A percentile compares a stretch with the other conserved stretches of the same genome.
Conservation (phyloP, 1,139 yeast species). For the Hanseniaspora gamundiae region DNA sequence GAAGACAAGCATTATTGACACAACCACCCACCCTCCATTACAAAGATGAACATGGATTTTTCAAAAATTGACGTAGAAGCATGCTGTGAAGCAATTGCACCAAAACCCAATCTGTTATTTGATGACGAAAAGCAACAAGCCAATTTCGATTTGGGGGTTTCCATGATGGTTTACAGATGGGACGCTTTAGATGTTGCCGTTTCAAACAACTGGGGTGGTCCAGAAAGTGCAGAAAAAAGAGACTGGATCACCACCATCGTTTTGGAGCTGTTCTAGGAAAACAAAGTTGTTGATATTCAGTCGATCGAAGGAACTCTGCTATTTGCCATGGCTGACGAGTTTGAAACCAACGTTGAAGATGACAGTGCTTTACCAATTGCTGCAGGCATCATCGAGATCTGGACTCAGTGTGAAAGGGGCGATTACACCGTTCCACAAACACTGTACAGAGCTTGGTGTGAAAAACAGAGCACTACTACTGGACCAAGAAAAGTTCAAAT, state of each 20-base stretch:
- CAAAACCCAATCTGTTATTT: conserved; percentile 35
- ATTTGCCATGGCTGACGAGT: conserved; percentile 91
- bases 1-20: no score
- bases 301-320: conserved; percentile 75
- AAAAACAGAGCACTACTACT: conserved; percentile 32
- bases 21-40: background rate
- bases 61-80: conserved; percentile 20
- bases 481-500: conserved; percentile 23
- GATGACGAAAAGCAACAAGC: conserved; percentile 59
- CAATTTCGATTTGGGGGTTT: conserved; percentile 84
- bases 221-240: conserved; percentile 78
- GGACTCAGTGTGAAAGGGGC: conserved; percentile 46
- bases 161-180: conserved; percentile 84
- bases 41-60: conserved; percentile 10
- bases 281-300: conserved; percentile 55
- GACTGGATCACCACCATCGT: conserved; percentile 89
- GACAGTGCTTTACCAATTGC: conserved; percentile 75
- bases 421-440: conserved; percentile 46
- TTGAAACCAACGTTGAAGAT: conserved; percentile 78
- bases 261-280: conserved; percentile 60
- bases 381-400: conserved; percentile 48
- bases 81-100: conserved; percentile 28
- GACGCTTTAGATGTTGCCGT: conserved; percentile 83
- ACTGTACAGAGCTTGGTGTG: conserved; percentile 47
- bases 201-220: conserved; percentile 96